Evolutionary conservation across 768 basidiomycete genomes (phyloP), one percentile per base, ranked within the genome.

Genomic region (Hypsizygus marmoreus): DNA sequence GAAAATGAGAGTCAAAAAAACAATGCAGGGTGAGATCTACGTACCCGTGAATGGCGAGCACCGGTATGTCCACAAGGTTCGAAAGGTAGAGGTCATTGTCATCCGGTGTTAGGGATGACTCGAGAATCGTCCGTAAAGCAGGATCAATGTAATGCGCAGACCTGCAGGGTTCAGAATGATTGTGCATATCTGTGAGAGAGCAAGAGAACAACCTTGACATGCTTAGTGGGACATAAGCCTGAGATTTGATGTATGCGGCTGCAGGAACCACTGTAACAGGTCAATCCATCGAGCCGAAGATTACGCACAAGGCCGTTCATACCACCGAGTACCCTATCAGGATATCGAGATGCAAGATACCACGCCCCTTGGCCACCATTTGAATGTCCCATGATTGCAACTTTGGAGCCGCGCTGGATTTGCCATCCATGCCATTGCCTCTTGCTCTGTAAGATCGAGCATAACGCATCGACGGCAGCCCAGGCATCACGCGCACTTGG

Each of bases 281-380:
- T 20, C 11, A 14, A 36, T 11, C 12, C 4, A 29, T n/a, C 6
- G 39, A 31, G 32, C 10, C 19, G 38, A 29, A 10, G 16, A 25
- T 13, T 11, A 19, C n/a, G 17, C 4, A 31, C 14, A 7, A 17
- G 5, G 3, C 7, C 19, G 25, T 45, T 19, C 67, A 39, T 49
- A 84, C 85, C 80, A 40, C 77, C 85, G 7, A 84, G 54, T 9
- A 88, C 79, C 43, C 77, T 74, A 60, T 95, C 91, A 1, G 94
- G 92, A 63, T 79, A 88, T 51, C 87, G 73, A 20, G 83, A 76
- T 11, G 87, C 82, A 13, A 88, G 58, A 62, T 91, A 84, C 88
- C 91, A 93, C 2, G 84, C 74, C 0, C 93, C 93, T 64, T 95
- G 94, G 10, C 92, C 93, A 22, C 93, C 93, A 62, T 97, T 97